Conservation (phyloP, 164 flowering plant species). For the Hamamelis virginiana region DNA sequence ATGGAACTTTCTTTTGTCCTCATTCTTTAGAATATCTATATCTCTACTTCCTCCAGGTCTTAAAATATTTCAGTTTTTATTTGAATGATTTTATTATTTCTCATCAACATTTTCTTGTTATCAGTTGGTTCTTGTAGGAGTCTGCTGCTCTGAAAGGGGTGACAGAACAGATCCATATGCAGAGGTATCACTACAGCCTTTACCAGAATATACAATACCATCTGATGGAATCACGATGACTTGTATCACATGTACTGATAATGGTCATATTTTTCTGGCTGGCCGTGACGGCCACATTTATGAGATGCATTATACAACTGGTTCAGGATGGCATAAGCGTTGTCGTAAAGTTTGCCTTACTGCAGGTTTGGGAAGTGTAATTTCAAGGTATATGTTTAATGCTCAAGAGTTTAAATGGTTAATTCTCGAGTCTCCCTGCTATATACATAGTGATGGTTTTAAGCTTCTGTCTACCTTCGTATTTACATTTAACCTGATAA, state of each 20-base stretch:
- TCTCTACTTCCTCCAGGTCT: background rate
- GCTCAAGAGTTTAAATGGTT: background rate
- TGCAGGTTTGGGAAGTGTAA: slow-evolving; percentile 74
- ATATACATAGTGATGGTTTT: background rate
- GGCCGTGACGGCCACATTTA: slow-evolving; percentile 98
- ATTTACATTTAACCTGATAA: too few relatives aligned
- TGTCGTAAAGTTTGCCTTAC: slow-evolving; percentile 96
- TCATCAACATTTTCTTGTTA: slow-evolving; percentile 19
- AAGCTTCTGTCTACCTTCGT: slow-evolving; percentile 3
- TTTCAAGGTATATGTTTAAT: slow-evolving; percentile 63
- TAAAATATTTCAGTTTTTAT: background rate
- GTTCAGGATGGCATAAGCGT: slow-evolving; percentile 89
- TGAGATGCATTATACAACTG: slow-evolving; percentile 81
- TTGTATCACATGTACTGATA: slow-evolving; percentile 80
- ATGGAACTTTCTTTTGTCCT: background rate
- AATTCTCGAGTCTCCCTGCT: background rate
- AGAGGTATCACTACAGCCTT: slow-evolving; percentile 84
- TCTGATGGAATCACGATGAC: slow-evolving; percentile 98
- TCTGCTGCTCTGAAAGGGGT: slow-evolving; percentile 79
- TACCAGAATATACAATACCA: slow-evolving; percentile 88
- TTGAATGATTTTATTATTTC: slow-evolving; percentile 4
- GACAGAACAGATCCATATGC: slow-evolving; percentile 92
- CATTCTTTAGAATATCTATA: background rate
- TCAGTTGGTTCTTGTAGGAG: slow-evolving; percentile 90
- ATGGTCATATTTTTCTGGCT: slow-evolving; percentile 84